Conservation (phyloP, 2,329 filamentous ascomycete genomes). For the Metarhizium robertsii region DNA sequence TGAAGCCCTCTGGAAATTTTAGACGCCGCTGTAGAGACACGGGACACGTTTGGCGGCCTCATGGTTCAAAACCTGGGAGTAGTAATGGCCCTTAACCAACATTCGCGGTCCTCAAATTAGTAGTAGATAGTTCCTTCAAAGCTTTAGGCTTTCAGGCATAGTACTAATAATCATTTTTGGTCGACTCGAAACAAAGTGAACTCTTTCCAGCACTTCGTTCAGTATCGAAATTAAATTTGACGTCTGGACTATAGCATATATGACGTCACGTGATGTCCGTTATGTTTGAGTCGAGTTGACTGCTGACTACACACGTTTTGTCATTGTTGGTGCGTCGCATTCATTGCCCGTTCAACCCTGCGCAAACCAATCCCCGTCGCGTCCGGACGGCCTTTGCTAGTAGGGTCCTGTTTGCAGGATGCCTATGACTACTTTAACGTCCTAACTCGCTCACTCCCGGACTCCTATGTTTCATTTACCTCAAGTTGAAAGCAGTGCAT, state of each 20-base stretch:
- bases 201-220: neutral
- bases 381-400: no score
- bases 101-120: neutral
- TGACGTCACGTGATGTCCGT: neutral
- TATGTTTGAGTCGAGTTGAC: no score
- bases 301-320: no score
- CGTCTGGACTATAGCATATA: neutral
- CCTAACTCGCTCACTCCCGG: neutral
- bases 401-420: no score
- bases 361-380: no score
- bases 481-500: neutral
- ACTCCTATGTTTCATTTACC: neutral
- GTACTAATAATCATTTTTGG: neutral
- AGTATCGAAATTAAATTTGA: neutral
- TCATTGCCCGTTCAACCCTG: no score
- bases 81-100: neutral
- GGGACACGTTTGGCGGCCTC: neutral
- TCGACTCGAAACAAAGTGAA: neutral
- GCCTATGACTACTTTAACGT: no score
- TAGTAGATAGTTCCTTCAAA: neutral
- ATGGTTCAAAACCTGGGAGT: neutral
- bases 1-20: neutral
- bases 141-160: neutral
- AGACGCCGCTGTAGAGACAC: neutral
- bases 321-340: no score